Percentiles rank a stretch among this genome's conserved stretches.
These are phyloP conservation scores for Vigna trinervia DNA, from an alignment of 306 rosid species.

Conservation along the genomic window DNA sequence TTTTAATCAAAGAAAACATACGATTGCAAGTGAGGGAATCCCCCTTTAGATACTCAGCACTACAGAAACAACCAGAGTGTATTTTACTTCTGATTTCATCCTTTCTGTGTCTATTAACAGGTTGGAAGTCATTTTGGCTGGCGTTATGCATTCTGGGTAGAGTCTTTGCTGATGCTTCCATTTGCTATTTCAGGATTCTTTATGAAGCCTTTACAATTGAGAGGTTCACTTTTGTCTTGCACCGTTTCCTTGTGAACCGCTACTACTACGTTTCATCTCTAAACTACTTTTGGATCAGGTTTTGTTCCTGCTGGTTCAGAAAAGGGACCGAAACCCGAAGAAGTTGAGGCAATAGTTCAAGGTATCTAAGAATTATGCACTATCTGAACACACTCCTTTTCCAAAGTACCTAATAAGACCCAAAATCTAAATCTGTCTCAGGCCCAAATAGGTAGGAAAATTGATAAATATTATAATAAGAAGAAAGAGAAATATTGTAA, in stretches of 20 bases:
- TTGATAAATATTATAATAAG: too few relatives aligned
- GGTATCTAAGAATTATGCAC: slow-evolving; percentile 49
- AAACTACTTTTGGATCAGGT: slow-evolving; percentile 57
- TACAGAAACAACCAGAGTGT: neutral
- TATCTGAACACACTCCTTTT: slow-evolving; percentile 18
- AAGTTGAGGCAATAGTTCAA: slow-evolving; percentile 50
- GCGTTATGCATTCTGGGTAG: slow-evolving; percentile 81
- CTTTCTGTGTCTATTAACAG: slow-evolving; percentile 50
- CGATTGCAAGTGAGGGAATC: neutral
- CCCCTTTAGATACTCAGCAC: slow-evolving; percentile 3
- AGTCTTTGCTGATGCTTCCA: slow-evolving; percentile 79
- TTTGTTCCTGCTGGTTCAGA: slow-evolving; percentile 55
- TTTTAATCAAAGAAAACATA: too few relatives aligned
- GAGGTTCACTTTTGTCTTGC: slow-evolving; percentile 60
- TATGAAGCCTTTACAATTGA: slow-evolving; percentile 80
- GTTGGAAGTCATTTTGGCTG: slow-evolving; percentile 69
- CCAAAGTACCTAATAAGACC: neutral
- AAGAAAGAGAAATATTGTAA: too few relatives aligned
- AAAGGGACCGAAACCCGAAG: slow-evolving; percentile 44
- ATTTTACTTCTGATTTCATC: slow-evolving; percentile 12
- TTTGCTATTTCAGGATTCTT: slow-evolving; percentile 74
- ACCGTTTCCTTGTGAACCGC: slow-evolving; percentile 29
- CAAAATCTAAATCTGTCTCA: too few relatives aligned
- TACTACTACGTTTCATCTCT: slow-evolving; percentile 32
- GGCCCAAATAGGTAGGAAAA: too few relatives aligned